Percentiles rank a stretch among this genome's conserved stretches.
Conservation (phyloP, 2,329 filamentous ascomycete genomes). For the Xylaria sp. region DNA sequence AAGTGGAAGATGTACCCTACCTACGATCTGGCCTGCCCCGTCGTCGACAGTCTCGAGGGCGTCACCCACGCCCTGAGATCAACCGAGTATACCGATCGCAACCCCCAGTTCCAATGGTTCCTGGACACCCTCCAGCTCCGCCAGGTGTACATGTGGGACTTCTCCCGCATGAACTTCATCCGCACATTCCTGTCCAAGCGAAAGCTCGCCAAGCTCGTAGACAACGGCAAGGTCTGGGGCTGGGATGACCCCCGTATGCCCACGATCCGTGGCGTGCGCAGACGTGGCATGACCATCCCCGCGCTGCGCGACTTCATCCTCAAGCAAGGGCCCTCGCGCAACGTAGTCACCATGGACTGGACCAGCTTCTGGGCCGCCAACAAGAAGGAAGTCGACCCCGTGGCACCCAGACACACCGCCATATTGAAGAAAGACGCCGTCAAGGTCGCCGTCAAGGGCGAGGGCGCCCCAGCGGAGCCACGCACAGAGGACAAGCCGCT, state of each 20-base stretch:
- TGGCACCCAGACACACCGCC: conserved; percentile 75
- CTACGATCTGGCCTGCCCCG: conserved; percentile 85
- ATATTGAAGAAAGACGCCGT: conserved; percentile 75
- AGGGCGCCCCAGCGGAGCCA: conserved; percentile 67
- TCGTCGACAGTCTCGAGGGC: conserved; percentile 80
- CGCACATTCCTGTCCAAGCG: conserved; percentile 83
- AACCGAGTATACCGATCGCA: conserved; percentile 86
- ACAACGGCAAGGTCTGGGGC: conserved; percentile 75
- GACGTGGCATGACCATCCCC: conserved; percentile 78
- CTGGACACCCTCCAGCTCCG: conserved; percentile 74
- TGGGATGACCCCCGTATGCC: conserved; percentile 91
- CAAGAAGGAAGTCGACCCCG: conserved; percentile 82
- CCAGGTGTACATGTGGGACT: conserved; percentile 84
- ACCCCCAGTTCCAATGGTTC: conserved; percentile 89
- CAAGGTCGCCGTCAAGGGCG: conserved; percentile 70
- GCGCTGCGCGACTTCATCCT: conserved; percentile 84
- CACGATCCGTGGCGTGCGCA: conserved; percentile 78
- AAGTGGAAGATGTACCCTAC: conserved; percentile 88
- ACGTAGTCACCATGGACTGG: conserved; percentile 86
- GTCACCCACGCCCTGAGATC: conserved; percentile 84
- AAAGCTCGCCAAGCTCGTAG: conserved; percentile 83
- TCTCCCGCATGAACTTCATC: conserved; percentile 83
- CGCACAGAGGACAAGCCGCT: conserved; percentile 79
- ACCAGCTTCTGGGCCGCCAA: conserved; percentile 74
- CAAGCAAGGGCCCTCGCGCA: conserved; percentile 82